Evolutionary conservation across 2,329 filamentous ascomycete genomes (phyloP), one percentile per base, ranked within the genome.

Genomic region (Calonectria hongkongensis): DNA sequence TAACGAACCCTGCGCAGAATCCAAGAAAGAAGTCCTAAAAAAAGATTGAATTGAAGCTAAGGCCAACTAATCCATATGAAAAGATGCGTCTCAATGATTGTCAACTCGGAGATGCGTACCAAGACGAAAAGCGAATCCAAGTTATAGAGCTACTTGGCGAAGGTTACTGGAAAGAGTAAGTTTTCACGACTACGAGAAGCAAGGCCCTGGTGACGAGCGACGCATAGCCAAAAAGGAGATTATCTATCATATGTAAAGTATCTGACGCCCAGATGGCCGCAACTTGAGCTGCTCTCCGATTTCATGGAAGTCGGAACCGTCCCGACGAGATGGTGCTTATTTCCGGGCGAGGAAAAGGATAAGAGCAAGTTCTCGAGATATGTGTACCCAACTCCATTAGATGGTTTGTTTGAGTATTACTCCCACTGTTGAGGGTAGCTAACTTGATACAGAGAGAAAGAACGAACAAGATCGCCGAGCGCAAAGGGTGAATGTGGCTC

Each of bases 71-170:
- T 5, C 9, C 50, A 30, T n/a, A 33, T 27, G 18, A 16, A 13
- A 54, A 54, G 10, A 54, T 54, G 50, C 50, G 50, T 28, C 16
- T 54, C 18, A 33, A 33, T n/a, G 50, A 54, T 18, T 54, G 50
- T 27, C 50, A 54, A 28, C 50, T 54, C 28, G 50, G 50, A 54
- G 50, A 54, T 33, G 50, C 50, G 15, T 54, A 54, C 50, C 50
- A 54, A 6, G 50, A 54, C 15, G 9, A 54, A 12, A 54, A 54
- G 28, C 33, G 50, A 10, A n/a, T n/a, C 2, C 4, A 33, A 6
- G 50, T 54, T 13, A 54, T 54, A 54, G 3, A 33, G 5, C 27
- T 27, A n/a, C 27, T 54, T 7, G 27, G 16, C 1, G 27, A 33
- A 8, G 15, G 27, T 9, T 33, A 54, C 50, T 54, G 50, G 50